phyloP scores from a whole-genome alignment of 139 green algal species.

The Axilococcus clingmanii region DNA sequence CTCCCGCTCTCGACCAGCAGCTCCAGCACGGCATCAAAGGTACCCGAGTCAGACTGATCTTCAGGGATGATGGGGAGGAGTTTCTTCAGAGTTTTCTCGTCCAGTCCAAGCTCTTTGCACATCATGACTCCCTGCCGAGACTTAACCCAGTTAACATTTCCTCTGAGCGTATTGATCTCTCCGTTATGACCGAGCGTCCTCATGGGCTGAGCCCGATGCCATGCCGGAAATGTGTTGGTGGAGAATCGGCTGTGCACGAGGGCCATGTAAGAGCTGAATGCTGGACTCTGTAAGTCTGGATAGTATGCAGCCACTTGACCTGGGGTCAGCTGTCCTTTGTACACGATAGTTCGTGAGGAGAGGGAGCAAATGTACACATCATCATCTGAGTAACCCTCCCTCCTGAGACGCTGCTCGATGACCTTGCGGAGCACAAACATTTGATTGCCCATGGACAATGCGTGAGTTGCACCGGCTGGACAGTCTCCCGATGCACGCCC shows the following conservation, averaged over 20 bases:
- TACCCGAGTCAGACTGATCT: slow-evolving; percentile 72
- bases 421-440: slow-evolving; percentile 80
- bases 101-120: slow-evolving; percentile 55
- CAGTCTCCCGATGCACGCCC: slow-evolving; percentile 9
- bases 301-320: slow-evolving; percentile 78
- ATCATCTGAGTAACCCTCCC: slow-evolving; percentile 33
- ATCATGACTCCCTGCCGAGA: slow-evolving; percentile 82
- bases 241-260: slow-evolving; percentile 92
- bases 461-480: slow-evolving; percentile 20
- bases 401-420: slow-evolving; percentile 47
- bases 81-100: slow-evolving; percentile 52
- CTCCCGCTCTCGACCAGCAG: slow-evolving; percentile 70
- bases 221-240: slow-evolving; percentile 95
- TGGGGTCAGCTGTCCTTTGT: slow-evolving; percentile 95
- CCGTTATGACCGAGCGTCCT: slow-evolving; percentile 90
- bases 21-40: slow-evolving; percentile 87
- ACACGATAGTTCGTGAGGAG: slow-evolving; percentile 80
- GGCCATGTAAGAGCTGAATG: slow-evolving; percentile 84
- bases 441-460: slow-evolving; percentile 37
- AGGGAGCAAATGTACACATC: slow-evolving; percentile 91
- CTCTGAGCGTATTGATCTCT: slow-evolving; percentile 79
- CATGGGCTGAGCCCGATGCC: slow-evolving; percentile 89
- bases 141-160: slow-evolving; percentile 88
- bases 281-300: slow-evolving; percentile 60
- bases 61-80: slow-evolving; percentile 78